phyloP scores from a whole-genome alignment of 129 eudicot genomes.

The Scalesia atractyloides region DNA sequence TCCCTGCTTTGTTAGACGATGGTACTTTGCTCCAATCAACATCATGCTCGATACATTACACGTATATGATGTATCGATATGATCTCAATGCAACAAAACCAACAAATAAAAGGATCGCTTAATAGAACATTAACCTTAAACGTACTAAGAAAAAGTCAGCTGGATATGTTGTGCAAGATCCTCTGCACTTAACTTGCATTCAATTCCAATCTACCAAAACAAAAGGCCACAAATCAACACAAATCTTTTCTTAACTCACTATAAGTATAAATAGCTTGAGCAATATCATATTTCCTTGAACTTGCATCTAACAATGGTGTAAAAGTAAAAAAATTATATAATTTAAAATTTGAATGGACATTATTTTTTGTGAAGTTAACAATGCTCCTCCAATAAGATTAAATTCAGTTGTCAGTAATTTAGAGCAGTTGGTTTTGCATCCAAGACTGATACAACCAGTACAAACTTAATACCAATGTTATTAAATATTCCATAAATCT shows the following conservation, averaged over 20 bases:
- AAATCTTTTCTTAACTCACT: neutral
- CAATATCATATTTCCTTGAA: neutral
- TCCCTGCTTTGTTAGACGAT: slow-evolving; percentile 11
- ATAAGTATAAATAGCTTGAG: neutral
- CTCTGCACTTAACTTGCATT: slow-evolving; percentile 93
- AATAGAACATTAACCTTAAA: neutral
- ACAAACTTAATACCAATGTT: slow-evolving; percentile 15
- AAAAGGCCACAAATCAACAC: slow-evolving; percentile 15
- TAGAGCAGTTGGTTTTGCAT: neutral
- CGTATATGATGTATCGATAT: slow-evolving; percentile 23
- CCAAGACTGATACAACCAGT: neutral
- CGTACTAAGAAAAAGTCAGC: slow-evolving; percentile 67
- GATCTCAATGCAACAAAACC: slow-evolving; percentile 30
- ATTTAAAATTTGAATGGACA: neutral
- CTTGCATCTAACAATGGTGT: neutral
- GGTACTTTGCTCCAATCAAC: slow-evolving; percentile 13
- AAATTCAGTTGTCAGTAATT: too few relatives aligned
- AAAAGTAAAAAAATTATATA: neutral
- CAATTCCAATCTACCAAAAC: slow-evolving; percentile 79
- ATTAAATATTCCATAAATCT: slow-evolving; percentile 17
- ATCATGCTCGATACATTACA: slow-evolving; percentile 31
- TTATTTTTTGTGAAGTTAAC: neutral
- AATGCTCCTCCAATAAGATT: neutral
- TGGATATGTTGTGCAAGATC: slow-evolving; percentile 91
- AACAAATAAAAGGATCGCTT: neutral